Conservation (phyloP, 495 filamentous ascomycete species). For the Bathelium albidoporum region DNA sequence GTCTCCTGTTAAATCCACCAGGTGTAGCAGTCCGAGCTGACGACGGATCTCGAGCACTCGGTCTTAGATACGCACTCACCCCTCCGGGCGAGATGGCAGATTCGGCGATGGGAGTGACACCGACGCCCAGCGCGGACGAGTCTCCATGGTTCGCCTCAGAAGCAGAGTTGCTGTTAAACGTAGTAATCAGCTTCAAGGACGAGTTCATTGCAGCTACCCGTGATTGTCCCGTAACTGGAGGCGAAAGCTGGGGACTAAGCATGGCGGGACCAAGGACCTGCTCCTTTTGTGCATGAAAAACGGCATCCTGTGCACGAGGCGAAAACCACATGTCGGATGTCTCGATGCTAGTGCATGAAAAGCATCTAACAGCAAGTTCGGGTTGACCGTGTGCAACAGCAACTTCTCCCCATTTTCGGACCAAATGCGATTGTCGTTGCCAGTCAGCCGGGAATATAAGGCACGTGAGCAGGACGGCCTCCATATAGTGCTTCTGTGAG, state of each 20-base stretch:
- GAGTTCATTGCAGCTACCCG: conserved; percentile 52
- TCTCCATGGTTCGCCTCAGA: conserved; percentile 52
- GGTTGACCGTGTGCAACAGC: conserved; percentile 79
- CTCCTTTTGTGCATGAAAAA: conserved; percentile 32
- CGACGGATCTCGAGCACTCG: conserved; percentile 41
- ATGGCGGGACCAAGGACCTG: conserved; percentile 19
- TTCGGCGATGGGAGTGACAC: conserved; percentile 83
- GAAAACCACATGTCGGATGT: conserved; percentile 70
- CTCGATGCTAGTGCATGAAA: conserved; percentile 35
- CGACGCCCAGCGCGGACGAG: conserved; percentile 52
- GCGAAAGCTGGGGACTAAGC: conserved; percentile 33
- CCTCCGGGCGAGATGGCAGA: conserved; percentile 73
- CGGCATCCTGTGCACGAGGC: conserved; percentile 58
- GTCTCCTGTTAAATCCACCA: conserved; percentile 54
- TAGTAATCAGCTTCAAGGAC: conserved; percentile 87
- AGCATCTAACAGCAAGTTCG: conserved; percentile 80
- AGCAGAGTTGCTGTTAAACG: conserved; percentile 42
- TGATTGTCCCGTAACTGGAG: conserved; percentile 27
- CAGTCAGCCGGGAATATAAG: conserved; percentile 58
- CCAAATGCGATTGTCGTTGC: conserved; percentile 77
- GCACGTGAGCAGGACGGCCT: conserved; percentile 72
- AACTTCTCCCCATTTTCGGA: conserved; percentile 90
- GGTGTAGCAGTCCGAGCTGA: conserved; percentile 66
- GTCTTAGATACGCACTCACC: conserved; percentile 37
- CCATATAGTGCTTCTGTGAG: conserved; percentile 83